Evolutionary conservation across 2,329 filamentous ascomycete species (phyloP), one percentile per base, ranked within the genome.

Genomic region (Acephala macrosclerotiorum): DNA sequence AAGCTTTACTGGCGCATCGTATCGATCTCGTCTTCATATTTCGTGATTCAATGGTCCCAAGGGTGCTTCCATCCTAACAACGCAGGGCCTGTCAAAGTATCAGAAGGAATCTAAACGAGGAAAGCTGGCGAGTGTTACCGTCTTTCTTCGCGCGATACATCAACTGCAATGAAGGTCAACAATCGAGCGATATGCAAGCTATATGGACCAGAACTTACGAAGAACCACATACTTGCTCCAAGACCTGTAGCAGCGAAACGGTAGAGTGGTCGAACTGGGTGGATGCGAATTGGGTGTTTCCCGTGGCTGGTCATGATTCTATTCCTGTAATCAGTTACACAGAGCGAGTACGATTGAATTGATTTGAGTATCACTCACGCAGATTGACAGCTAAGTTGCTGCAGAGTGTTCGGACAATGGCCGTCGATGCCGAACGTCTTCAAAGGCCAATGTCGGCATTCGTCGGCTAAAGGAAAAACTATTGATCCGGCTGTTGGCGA

Each of bases 191-290:
- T 25, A 1, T n/a, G 16, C 16, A 5, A 16, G 14, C 1, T n/a
- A 8, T 29, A 7, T 55, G 2, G 5, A 12, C 6, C 18, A 29
- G 66, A 63, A 84, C 91, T 77, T 87, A 98, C 94, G 80, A 96
- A 99, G 83, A 99, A 98, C 96, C 96, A 99, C 96, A 98, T 99
- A 82, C 91, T 92, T 63, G 96, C 96, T 73, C 94, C 92, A 69
- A 99, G 85, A 68, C 90, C 92, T 53, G 93, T 97, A 56, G 92
- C 95, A 65, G 90, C 87, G 80, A 95, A 91, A 78, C 93, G 89
- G 84, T 98, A 97, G 71, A 97, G 77, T 55, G 88, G 88, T 68
- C 87, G 84, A 58, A 81, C 85, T 38, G 85, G 86, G 77, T 86
- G 88, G 76, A 91, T 79, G 76, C 84, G 81, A 73, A 86, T 79